Percentiles rank a stretch among this genome's conserved stretches.
Conservation (phyloP, 257 asterid genomes). For the Primulina eburnea region DNA sequence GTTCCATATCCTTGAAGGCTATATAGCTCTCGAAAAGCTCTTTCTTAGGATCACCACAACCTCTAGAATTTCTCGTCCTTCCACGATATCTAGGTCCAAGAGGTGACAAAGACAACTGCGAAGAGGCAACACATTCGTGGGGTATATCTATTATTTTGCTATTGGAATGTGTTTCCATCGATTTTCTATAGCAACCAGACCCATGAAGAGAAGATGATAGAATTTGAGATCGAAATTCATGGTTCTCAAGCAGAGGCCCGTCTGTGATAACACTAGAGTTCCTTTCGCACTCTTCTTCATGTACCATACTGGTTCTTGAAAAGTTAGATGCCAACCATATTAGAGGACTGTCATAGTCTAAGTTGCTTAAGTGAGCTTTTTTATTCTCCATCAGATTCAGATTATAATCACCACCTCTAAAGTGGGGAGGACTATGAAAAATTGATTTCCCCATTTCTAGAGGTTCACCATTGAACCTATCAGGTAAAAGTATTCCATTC, state of each 20-base stretch:
- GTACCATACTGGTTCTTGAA: conserved; percentile 31
- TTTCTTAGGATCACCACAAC: conserved; percentile 31
- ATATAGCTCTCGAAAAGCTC: conserved; percentile 40
- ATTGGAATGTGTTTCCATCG: conserved; percentile 25
- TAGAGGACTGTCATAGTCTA: conserved; percentile 31
- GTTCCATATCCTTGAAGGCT: conserved; percentile 60
- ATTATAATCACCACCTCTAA: conserved; percentile 29
- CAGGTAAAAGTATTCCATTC: conserved; percentile 44
- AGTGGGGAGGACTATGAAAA: conserved; percentile 25
- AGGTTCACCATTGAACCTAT: conserved; percentile 45
- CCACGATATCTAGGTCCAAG: conserved; percentile 50
- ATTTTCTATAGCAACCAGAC: conserved; percentile 25
- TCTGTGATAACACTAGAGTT: conserved; percentile 46
- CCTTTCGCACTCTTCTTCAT: conserved; percentile 26
- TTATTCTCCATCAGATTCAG: conserved; percentile 39
- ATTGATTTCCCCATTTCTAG: conserved; percentile 46
- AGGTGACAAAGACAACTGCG: conserved; percentile 58
- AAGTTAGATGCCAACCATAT: conserved; percentile 30
- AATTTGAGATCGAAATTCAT: conserved; percentile 33
- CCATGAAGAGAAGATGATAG: conserved; percentile 32
- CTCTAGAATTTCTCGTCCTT: conserved; percentile 25
- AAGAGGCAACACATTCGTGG: conserved; percentile 28
- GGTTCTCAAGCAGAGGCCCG: conserved; percentile 62
- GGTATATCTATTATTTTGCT: conserved; percentile 31
- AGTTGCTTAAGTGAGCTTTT: conserved; percentile 53